Evolutionary conservation across 1,284 basidiomycete species (phyloP).

Genomic region (Melampsora larici-populina): DNA sequence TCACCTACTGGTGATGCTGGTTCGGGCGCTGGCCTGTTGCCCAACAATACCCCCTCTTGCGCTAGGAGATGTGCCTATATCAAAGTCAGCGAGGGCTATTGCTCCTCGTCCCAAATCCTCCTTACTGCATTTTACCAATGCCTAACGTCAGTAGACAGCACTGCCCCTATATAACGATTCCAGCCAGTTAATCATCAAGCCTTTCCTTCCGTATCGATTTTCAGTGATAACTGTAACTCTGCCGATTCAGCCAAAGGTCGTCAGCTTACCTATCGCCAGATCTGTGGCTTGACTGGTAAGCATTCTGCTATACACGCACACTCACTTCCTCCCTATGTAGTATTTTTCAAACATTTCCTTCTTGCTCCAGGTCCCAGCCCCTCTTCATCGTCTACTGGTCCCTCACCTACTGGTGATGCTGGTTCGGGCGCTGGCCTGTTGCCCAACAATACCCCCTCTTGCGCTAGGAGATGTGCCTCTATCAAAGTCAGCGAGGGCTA

Average conservation of each 20-base stretch:
- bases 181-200: too few relatives aligned
- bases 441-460: conserved; percentile 7
- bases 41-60: conserved; percentile 15
- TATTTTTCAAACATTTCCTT: too few relatives aligned
- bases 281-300: too few relatives aligned
- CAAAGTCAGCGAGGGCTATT: conserved; percentile 39
- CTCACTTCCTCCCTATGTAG: too few relatives aligned
- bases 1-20: too few relatives aligned
- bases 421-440: background rate
- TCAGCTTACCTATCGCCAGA: background rate
- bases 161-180: too few relatives aligned
- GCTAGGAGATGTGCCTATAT: conserved; percentile 28
- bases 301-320: too few relatives aligned
- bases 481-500: conserved; percentile 37
- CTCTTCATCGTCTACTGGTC: too few relatives aligned
- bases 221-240: conserved; percentile 18
- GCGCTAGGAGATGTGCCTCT: conserved; percentile 27
- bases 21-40: background rate
- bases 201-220: too few relatives aligned
- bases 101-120: conserved; percentile 5
- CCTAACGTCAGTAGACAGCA: conserved; percentile 5
- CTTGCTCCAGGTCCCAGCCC: too few relatives aligned
- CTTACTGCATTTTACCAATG: conserved; percentile 16
- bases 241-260: conserved; percentile 17
- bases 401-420: too few relatives aligned